These are phyloP conservation scores for Chaetomiaceae sp. DNA, from an alignment of 2,329 filamentous ascomycete genomes.

Conservation along the genomic window DNA sequence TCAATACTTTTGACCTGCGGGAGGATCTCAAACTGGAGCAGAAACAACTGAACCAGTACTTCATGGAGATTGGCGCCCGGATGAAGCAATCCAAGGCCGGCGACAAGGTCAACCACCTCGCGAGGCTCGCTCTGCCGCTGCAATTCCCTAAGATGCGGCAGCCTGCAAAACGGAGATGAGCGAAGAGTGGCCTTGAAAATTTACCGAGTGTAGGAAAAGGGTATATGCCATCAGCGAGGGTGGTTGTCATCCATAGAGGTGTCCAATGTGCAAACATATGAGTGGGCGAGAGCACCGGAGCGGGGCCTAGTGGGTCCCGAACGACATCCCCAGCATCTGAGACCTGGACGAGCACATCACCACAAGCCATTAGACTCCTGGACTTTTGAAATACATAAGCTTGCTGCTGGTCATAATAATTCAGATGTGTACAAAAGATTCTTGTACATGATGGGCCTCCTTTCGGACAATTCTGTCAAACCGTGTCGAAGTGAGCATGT, in stretches of 20 bases:
- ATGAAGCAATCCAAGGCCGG: conserved; percentile 58
- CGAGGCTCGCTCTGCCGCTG: conserved; percentile 71
- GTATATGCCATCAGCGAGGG: background rate
- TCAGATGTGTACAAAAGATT: background rate
- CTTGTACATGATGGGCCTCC: no score
- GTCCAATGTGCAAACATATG: no score
- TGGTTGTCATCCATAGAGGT: no score
- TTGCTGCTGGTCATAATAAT: no score
- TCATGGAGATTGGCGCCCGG: conserved; percentile 69
- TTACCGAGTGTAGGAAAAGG: background rate
- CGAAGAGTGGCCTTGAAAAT: conserved; percentile 15
- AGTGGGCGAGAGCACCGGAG: background rate
- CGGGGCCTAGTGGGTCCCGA: background rate
- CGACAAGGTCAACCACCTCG: conserved; percentile 53
- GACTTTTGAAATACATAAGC: no score
- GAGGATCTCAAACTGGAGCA: conserved; percentile 70
- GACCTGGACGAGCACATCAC: background rate
- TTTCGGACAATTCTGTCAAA: background rate
- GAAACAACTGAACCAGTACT: conserved; percentile 67
- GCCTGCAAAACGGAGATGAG: conserved; percentile 28
- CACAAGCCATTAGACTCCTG: no score
- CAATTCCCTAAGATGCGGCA: conserved; percentile 66
- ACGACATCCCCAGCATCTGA: no score
- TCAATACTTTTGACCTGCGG: conserved; percentile 64
- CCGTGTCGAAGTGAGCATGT: background rate